Evolutionary conservation across 2,329 filamentous ascomycete species (phyloP).

Genomic region (Pezicula neosporulosa): DNA sequence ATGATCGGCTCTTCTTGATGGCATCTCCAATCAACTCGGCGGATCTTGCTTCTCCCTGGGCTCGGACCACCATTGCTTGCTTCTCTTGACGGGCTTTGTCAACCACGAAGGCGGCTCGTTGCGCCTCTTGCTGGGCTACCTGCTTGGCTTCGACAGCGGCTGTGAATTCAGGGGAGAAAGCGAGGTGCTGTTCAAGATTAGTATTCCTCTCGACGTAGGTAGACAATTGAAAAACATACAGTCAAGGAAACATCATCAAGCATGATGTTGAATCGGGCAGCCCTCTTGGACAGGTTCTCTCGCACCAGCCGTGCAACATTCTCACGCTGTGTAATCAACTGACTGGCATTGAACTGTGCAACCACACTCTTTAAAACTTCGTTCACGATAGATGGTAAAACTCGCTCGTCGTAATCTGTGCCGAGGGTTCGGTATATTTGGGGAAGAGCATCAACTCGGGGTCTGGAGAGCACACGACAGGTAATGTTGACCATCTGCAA

Average conservation of each 20-base stretch:
- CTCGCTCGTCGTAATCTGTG: constrained; percentile 93
- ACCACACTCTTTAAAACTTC: constrained; percentile 99
- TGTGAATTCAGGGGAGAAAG: constrained; percentile 72
- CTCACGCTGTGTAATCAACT: constrained; percentile 98
- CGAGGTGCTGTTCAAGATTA: constrained; percentile 52
- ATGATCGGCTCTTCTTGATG: constrained; percentile 98
- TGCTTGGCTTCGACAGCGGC: constrained; percentile 72
- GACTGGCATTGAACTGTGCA: constrained; percentile 96
- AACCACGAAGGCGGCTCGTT: constrained; percentile 94
- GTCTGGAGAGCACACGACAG: constrained; percentile 94
- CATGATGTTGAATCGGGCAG: constrained; percentile 94
- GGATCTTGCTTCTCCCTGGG: constrained; percentile 97
- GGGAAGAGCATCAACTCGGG: constrained; percentile 81
- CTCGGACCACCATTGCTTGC: constrained; percentile 96
- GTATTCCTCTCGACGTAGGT: neutral
- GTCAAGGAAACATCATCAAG: constrained; percentile 97
- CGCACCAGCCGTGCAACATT: constrained; percentile 88
- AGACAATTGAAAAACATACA: constrained; percentile 47
- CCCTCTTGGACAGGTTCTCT: constrained; percentile 87
- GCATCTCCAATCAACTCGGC: constrained; percentile 97
- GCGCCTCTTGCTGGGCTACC: constrained; percentile 85
- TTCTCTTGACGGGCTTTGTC: constrained; percentile 99
- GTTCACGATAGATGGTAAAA: constrained; percentile 96
- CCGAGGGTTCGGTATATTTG: constrained; percentile 97
- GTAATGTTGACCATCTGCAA: constrained; percentile 99